phyloP scores from a whole-genome alignment of 768 basidiomycete species.

The Pulveroboletus frians region DNA sequence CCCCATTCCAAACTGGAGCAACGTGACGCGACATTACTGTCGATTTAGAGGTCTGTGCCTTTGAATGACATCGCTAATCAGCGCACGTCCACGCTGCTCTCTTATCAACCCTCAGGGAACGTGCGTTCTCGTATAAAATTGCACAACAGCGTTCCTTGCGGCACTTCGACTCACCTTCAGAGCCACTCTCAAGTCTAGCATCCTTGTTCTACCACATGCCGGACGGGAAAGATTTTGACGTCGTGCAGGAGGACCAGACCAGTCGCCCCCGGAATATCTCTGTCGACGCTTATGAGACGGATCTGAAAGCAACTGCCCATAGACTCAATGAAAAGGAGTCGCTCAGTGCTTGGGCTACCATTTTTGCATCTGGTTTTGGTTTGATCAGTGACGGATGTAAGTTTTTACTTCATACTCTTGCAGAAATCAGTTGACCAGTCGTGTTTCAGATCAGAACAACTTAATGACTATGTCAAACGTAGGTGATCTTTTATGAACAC shows the following conservation, averaged over 20 bases:
- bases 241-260: conserved; percentile 8
- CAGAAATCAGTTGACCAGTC: conserved; percentile 4
- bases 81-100: background rate
- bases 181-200: background rate
- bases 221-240: conserved; percentile 11
- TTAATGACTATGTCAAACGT: conserved; percentile 68
- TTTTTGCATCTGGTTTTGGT: conserved; percentile 59
- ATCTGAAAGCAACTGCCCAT: conserved; percentile 21
- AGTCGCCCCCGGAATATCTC: conserved; percentile 15
- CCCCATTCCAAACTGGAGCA: background rate
- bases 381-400: conserved; percentile 60
- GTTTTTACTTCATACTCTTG: conserved; percentile 7
- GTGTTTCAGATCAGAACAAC: conserved; percentile 56
- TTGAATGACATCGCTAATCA: conserved; percentile 6
- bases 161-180: background rate
- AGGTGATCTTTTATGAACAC: conserved; percentile 7
- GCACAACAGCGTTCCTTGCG: background rate
- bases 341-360: conserved; percentile 58
- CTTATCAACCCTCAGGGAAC: conserved; percentile 12
- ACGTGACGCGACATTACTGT: background rate
- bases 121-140: conserved; percentile 27
- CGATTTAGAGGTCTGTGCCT: conserved; percentile 5
- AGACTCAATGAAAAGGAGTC: conserved; percentile 35
- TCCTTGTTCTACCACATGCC: conserved; percentile 17
- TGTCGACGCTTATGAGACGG: conserved; percentile 19